These are phyloP conservation scores for Apiotrichum porosum DNA, from an alignment of 1,284 basidiomycete genomes.

Conservation along the genomic window DNA sequence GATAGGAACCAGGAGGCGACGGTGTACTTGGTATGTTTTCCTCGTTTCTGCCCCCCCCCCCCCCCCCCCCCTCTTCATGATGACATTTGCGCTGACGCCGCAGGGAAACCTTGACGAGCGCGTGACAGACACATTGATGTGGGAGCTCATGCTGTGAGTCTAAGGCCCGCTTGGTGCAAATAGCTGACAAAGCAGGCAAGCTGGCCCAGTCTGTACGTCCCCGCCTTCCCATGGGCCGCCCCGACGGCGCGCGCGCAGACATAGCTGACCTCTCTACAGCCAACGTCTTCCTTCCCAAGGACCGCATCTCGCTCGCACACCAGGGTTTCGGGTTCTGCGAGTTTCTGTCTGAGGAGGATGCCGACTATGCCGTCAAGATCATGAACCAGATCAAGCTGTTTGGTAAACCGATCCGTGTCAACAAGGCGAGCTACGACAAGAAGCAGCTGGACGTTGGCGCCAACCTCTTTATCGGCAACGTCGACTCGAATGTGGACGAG, in stretches of 20 bases:
- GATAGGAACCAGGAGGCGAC: conserved; percentile 94
- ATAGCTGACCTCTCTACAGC: conserved; percentile 54
- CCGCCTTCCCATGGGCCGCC: conserved; percentile 3
- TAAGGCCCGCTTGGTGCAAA: no score
- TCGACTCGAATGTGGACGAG: conserved; percentile 93
- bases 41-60: no score
- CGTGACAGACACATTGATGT: conserved; percentile 86
- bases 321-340: conserved; percentile 99
- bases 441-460: conserved; percentile 97
- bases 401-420: conserved; percentile 96
- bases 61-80: no score
- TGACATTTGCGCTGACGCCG: conserved; percentile 9
- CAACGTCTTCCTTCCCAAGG: conserved; percentile 98
- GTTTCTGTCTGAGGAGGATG: conserved; percentile 95
- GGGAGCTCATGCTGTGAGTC: conserved; percentile 86
- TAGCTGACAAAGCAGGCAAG: conserved; percentile 56
- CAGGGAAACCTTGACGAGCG: conserved; percentile 96
- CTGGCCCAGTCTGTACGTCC: conserved; percentile 83
- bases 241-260: no score
- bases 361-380: conserved; percentile 98
- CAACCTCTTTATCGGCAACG: conserved; percentile 91
- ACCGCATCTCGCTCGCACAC: conserved; percentile 94
- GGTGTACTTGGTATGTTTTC: conserved; percentile 81
- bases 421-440: conserved; percentile 96
- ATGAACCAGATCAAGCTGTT: conserved; percentile 99